A percentile compares a stretch with the other conserved stretches of the same genome.
Evolutionary conservation across 75 land plant species (phyloP).

Genomic region (Pinus tabuliformis): DNA sequence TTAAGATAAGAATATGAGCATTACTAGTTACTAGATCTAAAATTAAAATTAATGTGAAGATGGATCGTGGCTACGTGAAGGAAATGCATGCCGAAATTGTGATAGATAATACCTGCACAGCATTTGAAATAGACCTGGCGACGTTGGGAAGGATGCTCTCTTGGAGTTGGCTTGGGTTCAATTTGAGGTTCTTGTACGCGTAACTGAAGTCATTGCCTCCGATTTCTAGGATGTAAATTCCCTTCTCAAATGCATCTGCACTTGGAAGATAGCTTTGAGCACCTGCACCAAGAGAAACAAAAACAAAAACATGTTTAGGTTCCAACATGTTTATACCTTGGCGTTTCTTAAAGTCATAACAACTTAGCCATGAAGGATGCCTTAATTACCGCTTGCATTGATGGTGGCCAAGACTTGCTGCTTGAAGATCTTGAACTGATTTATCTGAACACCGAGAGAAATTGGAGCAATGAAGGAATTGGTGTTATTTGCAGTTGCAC

Average conservation of each 20-base stretch:
- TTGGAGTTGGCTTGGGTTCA: constrained; percentile 9
- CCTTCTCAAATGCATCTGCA: constrained; percentile 12
- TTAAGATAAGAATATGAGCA: neutral
- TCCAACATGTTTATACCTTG: too few species aligned
- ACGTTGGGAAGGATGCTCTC: constrained; percentile 3
- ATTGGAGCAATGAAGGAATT: constrained; percentile 30
- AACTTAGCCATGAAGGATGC: too few species aligned
- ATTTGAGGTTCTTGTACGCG: constrained; percentile 17
- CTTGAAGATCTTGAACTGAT: constrained; percentile 44
- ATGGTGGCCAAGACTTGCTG: neutral
- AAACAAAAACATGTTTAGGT: too few species aligned
- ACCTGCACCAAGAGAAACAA: constrained; percentile 2
- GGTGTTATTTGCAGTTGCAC: constrained; percentile 28
- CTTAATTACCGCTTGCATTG: neutral
- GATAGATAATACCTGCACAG: neutral
- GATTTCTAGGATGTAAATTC: constrained; percentile 18
- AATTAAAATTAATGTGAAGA: neutral
- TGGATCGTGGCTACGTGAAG: too few species aligned
- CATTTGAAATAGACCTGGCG: neutral
- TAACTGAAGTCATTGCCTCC: constrained; percentile 31
- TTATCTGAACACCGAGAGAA: constrained; percentile 41
- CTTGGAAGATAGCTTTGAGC: constrained; percentile 7
- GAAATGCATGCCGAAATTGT: too few species aligned
- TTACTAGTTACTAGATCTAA: too few species aligned
- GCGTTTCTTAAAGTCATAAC: too few species aligned